phyloP scores from a whole-genome alignment of 2,329 filamentous ascomycete genomes.

The Aspergillus sp. region DNA sequence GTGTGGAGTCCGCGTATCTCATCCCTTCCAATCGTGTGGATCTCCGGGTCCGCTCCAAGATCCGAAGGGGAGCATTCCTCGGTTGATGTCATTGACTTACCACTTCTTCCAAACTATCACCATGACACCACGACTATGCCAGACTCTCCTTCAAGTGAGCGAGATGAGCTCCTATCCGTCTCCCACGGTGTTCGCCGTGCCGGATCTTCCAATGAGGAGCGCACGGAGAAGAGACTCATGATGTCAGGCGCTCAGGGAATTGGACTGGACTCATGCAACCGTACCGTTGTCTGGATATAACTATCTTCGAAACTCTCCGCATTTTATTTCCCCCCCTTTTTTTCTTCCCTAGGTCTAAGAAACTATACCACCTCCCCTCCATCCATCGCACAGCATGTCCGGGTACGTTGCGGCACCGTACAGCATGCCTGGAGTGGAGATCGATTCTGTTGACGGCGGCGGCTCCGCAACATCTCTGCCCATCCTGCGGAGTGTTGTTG shows the following conservation, averaged over 20 bases:
- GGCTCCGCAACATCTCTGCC: constrained; percentile 21
- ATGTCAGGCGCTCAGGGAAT: neutral
- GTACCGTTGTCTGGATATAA: neutral
- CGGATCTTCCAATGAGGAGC: neutral
- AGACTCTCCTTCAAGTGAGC: neutral
- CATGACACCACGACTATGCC: constrained; percentile 2
- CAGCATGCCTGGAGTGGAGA: constrained; percentile 20
- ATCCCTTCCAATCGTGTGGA: neutral
- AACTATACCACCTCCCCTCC: neutral
- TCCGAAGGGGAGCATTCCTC: neutral
- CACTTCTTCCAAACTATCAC: neutral
- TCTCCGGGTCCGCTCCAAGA: neutral
- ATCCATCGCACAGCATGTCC: neutral
- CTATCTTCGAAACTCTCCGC: neutral
- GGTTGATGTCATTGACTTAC: constrained; percentile 5
- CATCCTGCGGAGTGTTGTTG: constrained; percentile 30
- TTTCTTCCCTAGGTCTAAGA: neutral
- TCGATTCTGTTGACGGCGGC: constrained; percentile 17
- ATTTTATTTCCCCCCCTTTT: no score
- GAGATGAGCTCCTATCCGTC: neutral
- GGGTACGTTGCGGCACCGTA: neutral
- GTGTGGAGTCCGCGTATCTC: neutral
- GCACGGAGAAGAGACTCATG: neutral
- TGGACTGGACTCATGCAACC: neutral
- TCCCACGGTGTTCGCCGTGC: no score